phyloP scores from a whole-genome alignment of 192 early-diverging fungal species.

The Coemansia sp. region DNA sequence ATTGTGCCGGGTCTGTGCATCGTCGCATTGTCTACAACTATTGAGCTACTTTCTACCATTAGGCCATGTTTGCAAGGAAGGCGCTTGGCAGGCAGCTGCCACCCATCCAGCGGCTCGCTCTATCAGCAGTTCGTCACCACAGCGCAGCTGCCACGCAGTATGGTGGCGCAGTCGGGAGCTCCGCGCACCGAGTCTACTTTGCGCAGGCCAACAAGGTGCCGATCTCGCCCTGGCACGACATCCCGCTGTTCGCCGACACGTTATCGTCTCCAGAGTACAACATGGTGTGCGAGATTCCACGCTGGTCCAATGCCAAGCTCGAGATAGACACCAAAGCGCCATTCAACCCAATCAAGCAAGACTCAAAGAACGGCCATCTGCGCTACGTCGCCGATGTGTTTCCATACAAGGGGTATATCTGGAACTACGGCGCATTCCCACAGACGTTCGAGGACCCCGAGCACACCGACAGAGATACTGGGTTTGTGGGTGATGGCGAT shows the following conservation, averaged over 20 bases:
- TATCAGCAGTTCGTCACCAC: background rate
- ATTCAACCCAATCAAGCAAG: constrained; percentile 99
- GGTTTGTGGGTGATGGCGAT: constrained; percentile 95
- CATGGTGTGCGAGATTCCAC: constrained; percentile 98
- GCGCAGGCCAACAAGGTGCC: constrained; percentile 71
- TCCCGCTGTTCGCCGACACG: constrained; percentile 85
- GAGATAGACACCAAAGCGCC: constrained; percentile 92
- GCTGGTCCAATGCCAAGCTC: constrained; percentile 98
- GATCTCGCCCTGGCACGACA: constrained; percentile 97
- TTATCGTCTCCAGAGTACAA: constrained; percentile 79
- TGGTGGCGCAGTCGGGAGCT: constrained; percentile 24
- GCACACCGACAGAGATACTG: constrained; percentile 88
- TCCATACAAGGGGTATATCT: constrained; percentile 99
- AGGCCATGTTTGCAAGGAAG: constrained; percentile 1
- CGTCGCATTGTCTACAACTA: no score
- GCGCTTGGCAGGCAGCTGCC: background rate
- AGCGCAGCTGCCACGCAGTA: constrained; percentile 8
- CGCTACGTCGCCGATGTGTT: constrained; percentile 98
- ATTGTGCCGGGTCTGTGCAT: no score
- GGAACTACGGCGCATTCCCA: constrained; percentile 99
- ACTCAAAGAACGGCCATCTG: constrained; percentile 98
- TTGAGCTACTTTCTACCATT: no score
- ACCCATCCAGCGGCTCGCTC: background rate
- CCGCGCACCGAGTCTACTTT: constrained; percentile 44
- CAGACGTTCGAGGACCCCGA: constrained; percentile 99